Evolutionary conservation across 106 monocot genomes (phyloP).

Genomic region (Narthecium ossifragum): DNA sequence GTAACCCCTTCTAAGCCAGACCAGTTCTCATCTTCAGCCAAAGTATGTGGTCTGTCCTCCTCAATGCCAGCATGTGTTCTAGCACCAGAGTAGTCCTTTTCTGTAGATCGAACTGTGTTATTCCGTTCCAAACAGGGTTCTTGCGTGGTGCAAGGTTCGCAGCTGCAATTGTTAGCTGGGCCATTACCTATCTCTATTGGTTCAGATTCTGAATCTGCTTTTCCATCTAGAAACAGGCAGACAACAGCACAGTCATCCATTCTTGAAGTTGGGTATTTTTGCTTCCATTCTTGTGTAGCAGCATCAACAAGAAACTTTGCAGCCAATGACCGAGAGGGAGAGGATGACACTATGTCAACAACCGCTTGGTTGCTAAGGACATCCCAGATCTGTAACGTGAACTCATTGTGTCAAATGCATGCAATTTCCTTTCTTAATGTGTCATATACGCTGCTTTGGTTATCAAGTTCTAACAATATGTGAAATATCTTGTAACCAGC

Average conservation of each 20-base stretch:
- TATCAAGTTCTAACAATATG: too few relatives aligned
- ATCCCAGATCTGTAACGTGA: constrained; percentile 22
- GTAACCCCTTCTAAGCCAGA: constrained; percentile 85
- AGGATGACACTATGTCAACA: constrained; percentile 9
- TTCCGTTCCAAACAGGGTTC: too few relatives aligned
- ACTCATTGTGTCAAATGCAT: not conserved
- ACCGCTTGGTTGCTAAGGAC: constrained; percentile 28
- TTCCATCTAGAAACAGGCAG: constrained; percentile 15
- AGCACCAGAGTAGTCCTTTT: too few relatives aligned
- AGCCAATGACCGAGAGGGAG: constrained; percentile 11
- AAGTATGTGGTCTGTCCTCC: not conserved
- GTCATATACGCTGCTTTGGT: too few relatives aligned
- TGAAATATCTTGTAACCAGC: too few relatives aligned
- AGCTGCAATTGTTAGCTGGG: not conserved
- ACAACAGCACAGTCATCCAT: constrained; percentile 8
- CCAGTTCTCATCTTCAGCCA: constrained; percentile 81
- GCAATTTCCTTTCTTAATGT: too few relatives aligned
- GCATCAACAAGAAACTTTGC: constrained; percentile 15
- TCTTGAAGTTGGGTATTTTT: not conserved
- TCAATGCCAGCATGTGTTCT: too few relatives aligned
- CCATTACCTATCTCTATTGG: not conserved
- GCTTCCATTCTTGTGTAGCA: constrained; percentile 22
- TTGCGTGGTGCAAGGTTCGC: not conserved
- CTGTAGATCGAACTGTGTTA: too few relatives aligned
- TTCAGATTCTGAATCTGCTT: not conserved